Percentiles rank a stretch among this genome's conserved stretches.
Evolutionary conservation across 2,329 filamentous ascomycete genomes (phyloP).

Genomic region (Fusarium continuum): DNA sequence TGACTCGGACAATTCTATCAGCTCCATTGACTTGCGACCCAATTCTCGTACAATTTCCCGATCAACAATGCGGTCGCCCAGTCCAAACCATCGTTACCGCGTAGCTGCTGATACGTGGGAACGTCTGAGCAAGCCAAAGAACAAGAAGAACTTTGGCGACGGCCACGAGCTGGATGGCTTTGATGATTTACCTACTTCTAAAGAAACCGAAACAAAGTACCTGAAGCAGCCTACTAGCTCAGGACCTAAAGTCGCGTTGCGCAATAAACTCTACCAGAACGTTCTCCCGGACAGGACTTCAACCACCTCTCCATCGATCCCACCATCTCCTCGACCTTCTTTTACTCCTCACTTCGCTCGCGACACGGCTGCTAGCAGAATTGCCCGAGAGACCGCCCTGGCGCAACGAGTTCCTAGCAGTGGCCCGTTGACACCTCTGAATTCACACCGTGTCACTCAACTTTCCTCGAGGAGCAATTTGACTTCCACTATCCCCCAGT

Average conservation of each 20-base stretch:
- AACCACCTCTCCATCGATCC: conserved; percentile 63
- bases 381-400: conserved; percentile 69
- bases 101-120: conserved; percentile 65
- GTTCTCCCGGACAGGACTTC: conserved; percentile 62
- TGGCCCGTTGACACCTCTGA: conserved; percentile 63
- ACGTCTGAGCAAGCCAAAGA: conserved; percentile 75
- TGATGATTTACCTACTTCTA: conserved; percentile 92
- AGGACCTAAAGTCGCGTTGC: conserved; percentile 70
- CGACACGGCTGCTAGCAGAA: conserved; percentile 72
- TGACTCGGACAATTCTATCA: conserved; percentile 77
- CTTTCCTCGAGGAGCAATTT: conserved; percentile 60
- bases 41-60: conserved; percentile 67
- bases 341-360: conserved; percentile 70
- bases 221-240: conserved; percentile 79
- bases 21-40: conserved; percentile 66
- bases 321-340: conserved; percentile 64
- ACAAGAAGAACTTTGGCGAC: conserved; percentile 76
- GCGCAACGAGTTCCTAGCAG: conserved; percentile 66
- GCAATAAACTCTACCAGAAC: conserved; percentile 66
- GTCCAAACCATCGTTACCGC: conserved; percentile 59
- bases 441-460: conserved; percentile 64
- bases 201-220: conserved; percentile 80
- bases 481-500: conserved; percentile 53
- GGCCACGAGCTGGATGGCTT: conserved; percentile 92
- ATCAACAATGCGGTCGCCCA: conserved; percentile 67